Conservation (phyloP, 73 alveolate species). For the Tetrahymena elliotti region DNA sequence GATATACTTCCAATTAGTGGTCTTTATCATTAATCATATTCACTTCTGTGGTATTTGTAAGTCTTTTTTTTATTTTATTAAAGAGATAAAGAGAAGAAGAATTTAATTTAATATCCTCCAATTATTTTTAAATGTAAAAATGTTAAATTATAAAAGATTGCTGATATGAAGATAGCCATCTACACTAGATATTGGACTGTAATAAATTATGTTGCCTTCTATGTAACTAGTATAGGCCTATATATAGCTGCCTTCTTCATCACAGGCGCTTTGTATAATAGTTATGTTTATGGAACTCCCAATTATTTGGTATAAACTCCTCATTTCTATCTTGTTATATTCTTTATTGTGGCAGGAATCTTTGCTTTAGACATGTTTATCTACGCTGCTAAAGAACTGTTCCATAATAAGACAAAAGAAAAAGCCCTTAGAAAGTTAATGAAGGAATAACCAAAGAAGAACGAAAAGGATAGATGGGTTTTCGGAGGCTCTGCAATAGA, state of each 20-base stretch:
- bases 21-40: slow-evolving; percentile 42
- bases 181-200: slow-evolving; percentile 36
- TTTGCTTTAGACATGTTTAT: slow-evolving; percentile 27
- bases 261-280: slow-evolving; percentile 14
- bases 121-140: neutral
- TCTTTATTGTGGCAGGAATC: slow-evolving; percentile 2
- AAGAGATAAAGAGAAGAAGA: neutral
- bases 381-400: neutral
- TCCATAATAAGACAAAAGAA: neutral
- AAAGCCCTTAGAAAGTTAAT: neutral
- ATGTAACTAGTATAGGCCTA: slow-evolving; percentile 36
- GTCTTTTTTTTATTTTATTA: neutral
- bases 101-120: neutral
- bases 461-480: neutral
- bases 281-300: slow-evolving; percentile 27
- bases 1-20: slow-evolving; percentile 51
- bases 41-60: slow-evolving; percentile 58
- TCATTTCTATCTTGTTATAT: slow-evolving; percentile 11
- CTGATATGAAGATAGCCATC: slow-evolving; percentile 45
- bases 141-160: slow-evolving; percentile 6
- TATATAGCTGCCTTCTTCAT: slow-evolving; percentile 52
- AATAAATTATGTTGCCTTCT: slow-evolving; percentile 33
- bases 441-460: neutral
- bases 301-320: slow-evolving; percentile 14
- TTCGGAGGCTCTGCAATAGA: neutral